Conservation (phyloP, 139 green algal genomes). For the Nannochloris sp. region DNA sequence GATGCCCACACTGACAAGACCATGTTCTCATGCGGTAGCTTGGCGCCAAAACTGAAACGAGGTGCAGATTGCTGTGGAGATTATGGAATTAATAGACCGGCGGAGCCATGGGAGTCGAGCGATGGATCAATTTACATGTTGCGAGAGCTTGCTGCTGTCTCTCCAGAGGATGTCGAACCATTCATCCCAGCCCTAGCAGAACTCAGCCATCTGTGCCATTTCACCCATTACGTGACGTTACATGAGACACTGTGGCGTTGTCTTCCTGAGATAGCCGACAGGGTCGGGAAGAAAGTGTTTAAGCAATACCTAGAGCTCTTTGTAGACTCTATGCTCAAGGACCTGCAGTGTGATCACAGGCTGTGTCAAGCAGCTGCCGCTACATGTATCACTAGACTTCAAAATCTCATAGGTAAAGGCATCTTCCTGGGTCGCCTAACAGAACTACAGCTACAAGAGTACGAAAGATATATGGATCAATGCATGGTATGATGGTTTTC, state of each 20-base stretch:
- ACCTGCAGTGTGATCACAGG: constrained; percentile 55
- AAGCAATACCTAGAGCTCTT: constrained; percentile 71
- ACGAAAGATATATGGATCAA: no score
- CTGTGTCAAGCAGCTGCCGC: constrained; percentile 56
- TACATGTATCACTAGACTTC: constrained; percentile 37
- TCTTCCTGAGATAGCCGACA: constrained; percentile 55
- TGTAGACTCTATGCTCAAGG: constrained; percentile 56
- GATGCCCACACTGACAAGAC: constrained; percentile 50
- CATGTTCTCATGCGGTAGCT: constrained; percentile 66
- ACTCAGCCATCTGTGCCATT: constrained; percentile 47
- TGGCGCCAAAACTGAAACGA: constrained; percentile 50
- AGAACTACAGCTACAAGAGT: constrained; percentile 26
- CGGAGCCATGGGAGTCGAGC: constrained; percentile 82
- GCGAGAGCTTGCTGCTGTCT: constrained; percentile 45
- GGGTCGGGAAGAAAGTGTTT: constrained; percentile 58
- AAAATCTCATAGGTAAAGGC: constrained; percentile 54
- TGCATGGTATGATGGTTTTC: no score
- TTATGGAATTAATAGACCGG: constrained; percentile 52
- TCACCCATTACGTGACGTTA: constrained; percentile 52
- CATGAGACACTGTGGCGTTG: constrained; percentile 70
- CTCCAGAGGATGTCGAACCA: constrained; percentile 20
- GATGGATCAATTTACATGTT: constrained; percentile 81
- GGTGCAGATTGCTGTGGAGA: constrained; percentile 72
- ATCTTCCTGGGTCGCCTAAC: constrained; percentile 51
- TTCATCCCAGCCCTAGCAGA: constrained; percentile 59